Conservation (phyloP, 768 basidiomycete species). For the Phylloporus arenicola region DNA sequence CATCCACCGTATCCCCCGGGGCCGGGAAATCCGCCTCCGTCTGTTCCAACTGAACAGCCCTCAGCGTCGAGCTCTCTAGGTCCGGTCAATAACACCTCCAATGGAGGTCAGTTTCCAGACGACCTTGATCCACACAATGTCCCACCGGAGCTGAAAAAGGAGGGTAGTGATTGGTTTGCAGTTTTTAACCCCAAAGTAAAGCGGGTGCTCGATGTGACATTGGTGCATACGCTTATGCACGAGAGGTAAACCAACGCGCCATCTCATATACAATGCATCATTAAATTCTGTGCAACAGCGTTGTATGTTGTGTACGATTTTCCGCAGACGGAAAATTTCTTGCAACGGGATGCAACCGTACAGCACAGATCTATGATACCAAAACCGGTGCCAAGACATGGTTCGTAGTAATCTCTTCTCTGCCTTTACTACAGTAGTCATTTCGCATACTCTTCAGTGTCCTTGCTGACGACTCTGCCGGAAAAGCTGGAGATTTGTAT, state of each 20-base stretch:
- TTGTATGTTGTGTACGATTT: slow-evolving; percentile 88
- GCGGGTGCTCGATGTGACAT: slow-evolving; percentile 67
- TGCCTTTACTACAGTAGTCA: slow-evolving; percentile 4
- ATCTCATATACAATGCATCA: neutral
- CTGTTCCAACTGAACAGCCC: slow-evolving; percentile 22
- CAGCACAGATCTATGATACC: slow-evolving; percentile 92
- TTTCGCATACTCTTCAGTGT: slow-evolving; percentile 42
- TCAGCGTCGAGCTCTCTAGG: slow-evolving; percentile 22
- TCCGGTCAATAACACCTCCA: slow-evolving; percentile 24
- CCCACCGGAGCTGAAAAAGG: slow-evolving; percentile 40
- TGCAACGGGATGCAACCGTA: slow-evolving; percentile 94
- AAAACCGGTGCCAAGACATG: slow-evolving; percentile 81
- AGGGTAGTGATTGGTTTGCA: slow-evolving; percentile 86
- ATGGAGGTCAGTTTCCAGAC: slow-evolving; percentile 31
- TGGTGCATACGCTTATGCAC: slow-evolving; percentile 86
- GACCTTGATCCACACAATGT: slow-evolving; percentile 31
- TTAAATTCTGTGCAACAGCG: slow-evolving; percentile 36
- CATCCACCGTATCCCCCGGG: slow-evolving; percentile 29
- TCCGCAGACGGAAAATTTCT: slow-evolving; percentile 90
- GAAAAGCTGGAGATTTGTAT: slow-evolving; percentile 77
- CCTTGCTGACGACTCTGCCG: slow-evolving; percentile 69
- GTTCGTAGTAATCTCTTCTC: slow-evolving; percentile 38
- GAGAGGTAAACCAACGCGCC: slow-evolving; percentile 56
- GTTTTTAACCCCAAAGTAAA: slow-evolving; percentile 81
- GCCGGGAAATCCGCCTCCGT: slow-evolving; percentile 30